Evolutionary conservation across 1,139 yeast species (phyloP).

Genomic region (Nakaseomyces sp.): DNA sequence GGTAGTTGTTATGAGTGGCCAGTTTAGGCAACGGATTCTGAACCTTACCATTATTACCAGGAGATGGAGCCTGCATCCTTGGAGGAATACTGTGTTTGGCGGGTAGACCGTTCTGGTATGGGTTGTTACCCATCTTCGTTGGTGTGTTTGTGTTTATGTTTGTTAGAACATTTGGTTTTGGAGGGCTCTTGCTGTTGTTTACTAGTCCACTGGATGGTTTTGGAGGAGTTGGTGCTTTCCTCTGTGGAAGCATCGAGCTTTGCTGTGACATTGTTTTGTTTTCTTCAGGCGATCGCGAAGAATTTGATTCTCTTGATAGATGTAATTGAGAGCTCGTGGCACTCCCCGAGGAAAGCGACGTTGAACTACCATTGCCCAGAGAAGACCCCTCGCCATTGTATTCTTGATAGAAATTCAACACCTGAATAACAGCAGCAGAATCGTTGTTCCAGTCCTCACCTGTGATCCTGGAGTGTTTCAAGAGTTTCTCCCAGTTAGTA

Average conservation of each 20-base stretch:
- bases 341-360: slow-evolving; percentile 1
- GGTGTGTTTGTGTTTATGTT: neutral
- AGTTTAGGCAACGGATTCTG: neutral
- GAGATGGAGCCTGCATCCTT: slow-evolving; percentile 5
- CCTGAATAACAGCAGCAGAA: slow-evolving; percentile 84
- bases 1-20: slow-evolving; percentile 7
- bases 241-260: slow-evolving; percentile 33
- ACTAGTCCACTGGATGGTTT: slow-evolving; percentile 10
- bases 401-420: slow-evolving; percentile 68
- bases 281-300: neutral
- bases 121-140: neutral
- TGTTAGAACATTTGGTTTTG: neutral
- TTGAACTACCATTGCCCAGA: neutral
- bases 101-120: slow-evolving; percentile 1
- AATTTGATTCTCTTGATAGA: neutral
- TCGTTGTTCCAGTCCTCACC: slow-evolving; percentile 77
- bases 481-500: slow-evolving; percentile 62
- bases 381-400: slow-evolving; percentile 17
- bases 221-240: slow-evolving; percentile 44
- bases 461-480: slow-evolving; percentile 67
- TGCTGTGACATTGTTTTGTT: neutral
- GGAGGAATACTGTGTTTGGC: slow-evolving; percentile 1
- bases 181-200: slow-evolving; percentile 1
- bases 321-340: neutral
- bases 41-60: slow-evolving; percentile 7